phyloP scores from a whole-genome alignment of 108 stramenopile species.

The Cyclotella cryptica region DNA sequence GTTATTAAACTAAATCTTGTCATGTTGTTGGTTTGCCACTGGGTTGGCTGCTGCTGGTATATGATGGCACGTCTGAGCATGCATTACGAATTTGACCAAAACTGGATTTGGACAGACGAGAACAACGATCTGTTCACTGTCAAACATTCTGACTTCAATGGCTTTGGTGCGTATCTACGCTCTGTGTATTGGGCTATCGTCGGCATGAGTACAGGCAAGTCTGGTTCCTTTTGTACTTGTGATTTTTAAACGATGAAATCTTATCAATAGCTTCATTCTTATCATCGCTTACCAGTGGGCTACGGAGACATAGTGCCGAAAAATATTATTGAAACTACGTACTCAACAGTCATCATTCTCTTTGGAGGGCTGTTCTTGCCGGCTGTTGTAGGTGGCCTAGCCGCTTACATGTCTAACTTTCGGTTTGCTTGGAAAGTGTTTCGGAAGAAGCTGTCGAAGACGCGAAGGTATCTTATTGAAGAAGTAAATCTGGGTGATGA shows the following conservation, averaged over 20 bases:
- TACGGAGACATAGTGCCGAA: constrained; percentile 63
- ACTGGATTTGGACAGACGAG: constrained; percentile 49
- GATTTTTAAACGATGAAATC: neutral
- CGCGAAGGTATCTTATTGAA: constrained; percentile 35
- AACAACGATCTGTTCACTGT: constrained; percentile 32
- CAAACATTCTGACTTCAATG: constrained; percentile 37
- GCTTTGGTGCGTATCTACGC: constrained; percentile 49
- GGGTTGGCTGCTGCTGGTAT: constrained; percentile 52
- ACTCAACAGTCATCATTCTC: constrained; percentile 43
- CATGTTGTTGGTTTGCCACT: constrained; percentile 54
- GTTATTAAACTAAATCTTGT: constrained; percentile 46
- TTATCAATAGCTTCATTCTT: neutral
- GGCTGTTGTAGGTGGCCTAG: constrained; percentile 63
- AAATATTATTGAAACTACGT: constrained; percentile 55
- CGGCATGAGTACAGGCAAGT: constrained; percentile 49
- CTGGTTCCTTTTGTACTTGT: neutral
- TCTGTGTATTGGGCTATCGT: constrained; percentile 63
- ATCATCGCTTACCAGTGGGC: constrained; percentile 29
- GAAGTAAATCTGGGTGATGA: constrained; percentile 14
- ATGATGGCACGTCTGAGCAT: constrained; percentile 31
- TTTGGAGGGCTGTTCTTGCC: constrained; percentile 63
- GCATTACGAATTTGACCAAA: constrained; percentile 17
- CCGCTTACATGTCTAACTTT: constrained; percentile 60
- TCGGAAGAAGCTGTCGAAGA: constrained; percentile 26
- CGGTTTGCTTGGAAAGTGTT: constrained; percentile 37